Evolutionary conservation across 2,329 filamentous ascomycete species (phyloP), one percentile per base, ranked within the genome.

Genomic region (Fusarium illudens): DNA sequence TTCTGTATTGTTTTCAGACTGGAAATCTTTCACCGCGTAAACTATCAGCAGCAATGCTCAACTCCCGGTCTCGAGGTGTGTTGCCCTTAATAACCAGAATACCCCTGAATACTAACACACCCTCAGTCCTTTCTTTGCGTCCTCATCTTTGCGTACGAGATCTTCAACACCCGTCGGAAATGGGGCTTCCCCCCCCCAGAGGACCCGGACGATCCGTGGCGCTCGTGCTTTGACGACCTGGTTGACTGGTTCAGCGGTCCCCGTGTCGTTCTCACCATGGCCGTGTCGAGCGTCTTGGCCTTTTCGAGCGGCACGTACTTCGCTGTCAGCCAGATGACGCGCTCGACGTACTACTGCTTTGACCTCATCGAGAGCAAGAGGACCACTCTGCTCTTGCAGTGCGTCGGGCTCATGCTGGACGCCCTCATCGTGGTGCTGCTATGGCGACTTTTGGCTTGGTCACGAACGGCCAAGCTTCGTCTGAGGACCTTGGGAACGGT

Each of bases 291-390:
- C 44, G 76, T 77, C 6, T 6, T 79, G 17, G 60, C 82, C n/a
- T 76, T 87, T 37, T 77, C 79, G 11, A 76, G 77, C 4, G 83
- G 84, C 3, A 79, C 82, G 4, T 84, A 79, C 58, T 71, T 81
- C 3, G 76, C 80, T 15, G 70, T 79, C 3, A 76, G 77, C 13
- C 78, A 80, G n/a, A 76, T 77, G 4, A 71, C 74, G 17, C 75
- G 71, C n/a, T 87, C 85, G 12, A 85, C 83, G 0, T 86, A 83
- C 60, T 81, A 86, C 58, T 88, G 86, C 68, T 83, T 85, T 17
- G 66, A 77, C 5, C 68, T 78, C 4, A 63, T 79, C 13, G 84
- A 86, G 56, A 80, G 76, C 52, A 74, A 74, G 4, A 70, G 74
- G 5, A 73, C 73, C 17, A 75, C 82, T 2, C 65, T 83, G 1